Conservation (phyloP, 257 asterid genomes). For the Avicennia marina region DNA sequence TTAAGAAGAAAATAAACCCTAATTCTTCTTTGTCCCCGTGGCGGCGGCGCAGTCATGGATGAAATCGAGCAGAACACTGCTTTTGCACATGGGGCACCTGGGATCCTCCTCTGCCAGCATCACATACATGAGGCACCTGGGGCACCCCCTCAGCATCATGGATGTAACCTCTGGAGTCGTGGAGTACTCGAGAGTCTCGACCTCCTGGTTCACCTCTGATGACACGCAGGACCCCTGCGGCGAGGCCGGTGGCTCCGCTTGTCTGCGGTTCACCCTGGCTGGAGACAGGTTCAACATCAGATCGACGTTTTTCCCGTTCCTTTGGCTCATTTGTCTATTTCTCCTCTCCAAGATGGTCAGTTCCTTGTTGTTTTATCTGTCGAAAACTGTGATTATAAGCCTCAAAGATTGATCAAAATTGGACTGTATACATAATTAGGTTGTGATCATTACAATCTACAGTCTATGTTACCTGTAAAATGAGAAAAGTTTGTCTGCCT, state of each 20-base stretch:
- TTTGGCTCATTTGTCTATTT: constrained; percentile 6
- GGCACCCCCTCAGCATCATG: constrained; percentile 71
- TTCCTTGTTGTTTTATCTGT: too few species aligned
- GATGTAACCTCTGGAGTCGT: constrained; percentile 56
- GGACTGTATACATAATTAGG: too few species aligned
- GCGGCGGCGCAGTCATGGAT: constrained; percentile 22
- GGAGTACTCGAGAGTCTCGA: constrained; percentile 39
- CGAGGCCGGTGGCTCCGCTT: constrained; percentile 40
- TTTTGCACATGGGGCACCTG: constrained; percentile 83
- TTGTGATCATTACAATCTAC: too few species aligned
- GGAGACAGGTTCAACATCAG: constrained; percentile 38
- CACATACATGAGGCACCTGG: constrained; percentile 81
- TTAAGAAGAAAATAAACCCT: too few species aligned
- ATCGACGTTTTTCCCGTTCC: background rate
- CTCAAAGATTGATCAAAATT: too few species aligned
- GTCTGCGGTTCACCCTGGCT: constrained; percentile 30
- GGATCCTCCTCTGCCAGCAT: constrained; percentile 85
- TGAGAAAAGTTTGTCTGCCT: too few species aligned
- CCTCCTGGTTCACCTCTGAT: constrained; percentile 56
- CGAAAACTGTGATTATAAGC: too few species aligned
- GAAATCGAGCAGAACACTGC: constrained; percentile 70
- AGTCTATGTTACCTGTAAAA: too few species aligned
- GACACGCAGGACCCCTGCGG: constrained; percentile 61
- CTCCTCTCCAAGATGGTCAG: too few species aligned
- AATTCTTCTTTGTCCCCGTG: constrained; percentile 29